Conservation (phyloP, 495 filamentous ascomycete genomes). For the Daldinia decipiens region DNA sequence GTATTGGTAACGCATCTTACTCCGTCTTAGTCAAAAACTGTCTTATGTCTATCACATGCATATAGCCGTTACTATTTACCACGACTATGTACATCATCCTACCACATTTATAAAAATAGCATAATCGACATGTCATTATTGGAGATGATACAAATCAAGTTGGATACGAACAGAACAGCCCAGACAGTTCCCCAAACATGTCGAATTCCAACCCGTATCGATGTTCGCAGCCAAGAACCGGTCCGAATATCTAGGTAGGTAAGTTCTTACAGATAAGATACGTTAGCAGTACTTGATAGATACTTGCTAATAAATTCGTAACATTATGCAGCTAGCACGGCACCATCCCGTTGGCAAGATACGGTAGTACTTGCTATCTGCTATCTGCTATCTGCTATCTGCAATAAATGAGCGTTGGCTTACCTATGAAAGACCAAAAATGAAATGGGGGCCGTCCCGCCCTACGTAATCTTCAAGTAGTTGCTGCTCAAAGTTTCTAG, state of each 20-base stretch:
- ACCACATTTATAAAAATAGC: slow-evolving; percentile 28
- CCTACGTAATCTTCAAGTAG: slow-evolving; percentile 31
- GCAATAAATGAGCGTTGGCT: slow-evolving; percentile 7
- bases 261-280: background rate
- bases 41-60: background rate
- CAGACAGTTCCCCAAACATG: slow-evolving; percentile 17
- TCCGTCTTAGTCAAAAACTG: slow-evolving; percentile 13
- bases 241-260: slow-evolving; percentile 2
- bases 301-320: slow-evolving; percentile 12
- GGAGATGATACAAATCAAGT: background rate
- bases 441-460: slow-evolving; percentile 15
- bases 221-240: slow-evolving; percentile 36
- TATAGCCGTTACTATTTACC: background rate
- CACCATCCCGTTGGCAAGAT: slow-evolving; percentile 8
- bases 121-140: slow-evolving; percentile 8
- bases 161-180: slow-evolving; percentile 24
- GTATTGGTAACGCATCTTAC: background rate
- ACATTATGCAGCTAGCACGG: slow-evolving; percentile 5
- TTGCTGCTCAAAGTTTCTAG: background rate
- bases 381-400: too few relatives aligned
- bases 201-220: slow-evolving; percentile 23
- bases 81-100: background rate
- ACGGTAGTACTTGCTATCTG: slow-evolving; percentile 6
- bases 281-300: background rate
- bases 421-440: slow-evolving; percentile 18